Evolutionary conservation across 768 basidiomycete species (phyloP).

Genomic region (Boletus fagicola): DNA sequence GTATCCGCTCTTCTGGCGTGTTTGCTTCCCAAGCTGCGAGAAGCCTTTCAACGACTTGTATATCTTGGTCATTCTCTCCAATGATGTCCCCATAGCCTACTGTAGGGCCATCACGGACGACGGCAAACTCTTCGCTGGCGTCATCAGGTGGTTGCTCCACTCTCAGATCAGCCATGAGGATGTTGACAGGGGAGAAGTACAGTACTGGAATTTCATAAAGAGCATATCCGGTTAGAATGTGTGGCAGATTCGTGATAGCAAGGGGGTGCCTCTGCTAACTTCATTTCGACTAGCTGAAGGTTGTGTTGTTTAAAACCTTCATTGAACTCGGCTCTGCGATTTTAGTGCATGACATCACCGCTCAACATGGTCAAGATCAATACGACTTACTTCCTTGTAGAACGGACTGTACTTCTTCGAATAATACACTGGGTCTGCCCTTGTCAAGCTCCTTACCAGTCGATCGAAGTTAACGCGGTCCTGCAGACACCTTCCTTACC

Average conservation of each 20-base stretch:
- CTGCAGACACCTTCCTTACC: not conserved
- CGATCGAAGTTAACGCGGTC: not conserved
- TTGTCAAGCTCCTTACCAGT: too few relatives aligned
- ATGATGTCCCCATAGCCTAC: too few relatives aligned
- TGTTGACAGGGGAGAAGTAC: not conserved
- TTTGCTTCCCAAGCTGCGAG: too few relatives aligned
- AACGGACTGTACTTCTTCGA: not conserved
- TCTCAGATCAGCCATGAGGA: not conserved
- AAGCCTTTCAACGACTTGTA: too few relatives aligned
- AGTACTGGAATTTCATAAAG: not conserved
- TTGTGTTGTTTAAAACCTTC: not conserved
- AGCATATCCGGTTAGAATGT: too few relatives aligned
- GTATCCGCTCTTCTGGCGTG: not conserved
- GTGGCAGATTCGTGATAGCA: too few relatives aligned
- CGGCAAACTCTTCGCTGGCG: not conserved
- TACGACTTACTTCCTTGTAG: not conserved
- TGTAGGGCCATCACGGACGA: not conserved
- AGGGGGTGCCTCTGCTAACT: too few relatives aligned
- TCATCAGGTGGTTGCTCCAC: not conserved
- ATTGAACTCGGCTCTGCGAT: not conserved
- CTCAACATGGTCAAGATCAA: not conserved
- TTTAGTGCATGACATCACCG: not conserved
- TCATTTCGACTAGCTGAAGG: too few relatives aligned
- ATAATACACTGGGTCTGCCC: not conserved
- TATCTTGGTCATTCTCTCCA: too few relatives aligned